Evolutionary conservation across 73 alveolate genomes (phyloP), one percentile per base, ranked within the genome.

Genomic region (Stentor coeruleus): DNA sequence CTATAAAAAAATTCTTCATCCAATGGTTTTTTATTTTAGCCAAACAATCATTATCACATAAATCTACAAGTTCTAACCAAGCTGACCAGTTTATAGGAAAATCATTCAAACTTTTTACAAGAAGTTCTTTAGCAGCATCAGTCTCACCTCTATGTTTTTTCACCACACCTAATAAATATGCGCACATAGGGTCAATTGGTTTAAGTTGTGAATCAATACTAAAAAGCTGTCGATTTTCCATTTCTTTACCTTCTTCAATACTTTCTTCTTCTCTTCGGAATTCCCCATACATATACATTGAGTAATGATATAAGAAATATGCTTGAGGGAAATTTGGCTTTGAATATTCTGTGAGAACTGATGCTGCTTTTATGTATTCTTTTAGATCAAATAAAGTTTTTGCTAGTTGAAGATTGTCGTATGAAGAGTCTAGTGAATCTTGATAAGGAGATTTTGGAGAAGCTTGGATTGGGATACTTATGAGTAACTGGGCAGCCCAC

Each of bases 21-120:
- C 99, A 97, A 83, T 97, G 99, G 76, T 95, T 94, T 55, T 88
- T 83, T 38, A 96, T 58, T 81, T 82, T 85, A 66, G 75, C 76
- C 74, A 94, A 90, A 82, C 89, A 96, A 74, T 87, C 90, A 37
- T 74, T 84, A 55, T 87, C 81, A 40, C 93, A 82, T 57, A 97
- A 83, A 58, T 86, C 86, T 76, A 94, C 90, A 59, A 97, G 92
- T 75, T 97, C 99, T 0, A 93, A 89, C 99, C 99, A 97, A n/a
- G 98, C 96, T 38, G 98, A 88, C 99, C 99, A 97, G 39, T 95
- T 92, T 82, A 94, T 86, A 15, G 99, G 99, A 38, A 87, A 87
- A 74, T 91, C 90, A 81, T 95, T 91, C 35, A 97, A 88, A 74
- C 97, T 96, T 84, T 94, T 86, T 14, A 95, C 85, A 74, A 97